Conservation (phyloP, 106 monocot genomes). For the Platanthera guangdongensis region DNA sequence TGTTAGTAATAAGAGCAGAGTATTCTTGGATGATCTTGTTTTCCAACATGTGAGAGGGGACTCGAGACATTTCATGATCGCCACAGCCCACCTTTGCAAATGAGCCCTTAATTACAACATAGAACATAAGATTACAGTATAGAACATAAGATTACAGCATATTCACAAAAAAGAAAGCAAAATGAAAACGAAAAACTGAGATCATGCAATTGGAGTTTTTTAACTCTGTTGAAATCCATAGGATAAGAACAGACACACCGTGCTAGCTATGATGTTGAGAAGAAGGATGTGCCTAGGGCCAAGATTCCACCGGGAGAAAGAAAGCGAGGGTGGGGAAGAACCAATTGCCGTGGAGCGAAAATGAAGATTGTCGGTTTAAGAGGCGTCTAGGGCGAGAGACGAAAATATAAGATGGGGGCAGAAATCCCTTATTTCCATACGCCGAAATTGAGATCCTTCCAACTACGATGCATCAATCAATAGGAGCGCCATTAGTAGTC, state of each 20-base stretch:
- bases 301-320: slow-evolving; percentile 26
- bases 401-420: not conserved
- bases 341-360: slow-evolving; percentile 31
- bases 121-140: no score
- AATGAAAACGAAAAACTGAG: not conserved
- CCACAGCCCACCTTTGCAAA: no score
- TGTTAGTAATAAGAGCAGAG: no score
- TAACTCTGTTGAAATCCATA: not conserved
- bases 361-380: not conserved
- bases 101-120: no score
- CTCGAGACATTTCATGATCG: no score
- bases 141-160: no score
- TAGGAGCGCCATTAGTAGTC: not conserved
- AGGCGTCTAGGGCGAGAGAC: not conserved
- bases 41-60: no score
- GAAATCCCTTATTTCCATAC: not conserved
- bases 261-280: slow-evolving; percentile 47
- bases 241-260: slow-evolving; percentile 14
- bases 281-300: slow-evolving; percentile 33
- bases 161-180: not conserved
- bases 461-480: not conserved
- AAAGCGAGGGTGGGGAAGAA: slow-evolving; percentile 19
- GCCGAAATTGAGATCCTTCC: not conserved
- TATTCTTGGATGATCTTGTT: no score
- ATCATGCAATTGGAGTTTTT: not conserved